Conservation (phyloP, 495 filamentous ascomycete species). For the Trichoderma gamsii region DNA sequence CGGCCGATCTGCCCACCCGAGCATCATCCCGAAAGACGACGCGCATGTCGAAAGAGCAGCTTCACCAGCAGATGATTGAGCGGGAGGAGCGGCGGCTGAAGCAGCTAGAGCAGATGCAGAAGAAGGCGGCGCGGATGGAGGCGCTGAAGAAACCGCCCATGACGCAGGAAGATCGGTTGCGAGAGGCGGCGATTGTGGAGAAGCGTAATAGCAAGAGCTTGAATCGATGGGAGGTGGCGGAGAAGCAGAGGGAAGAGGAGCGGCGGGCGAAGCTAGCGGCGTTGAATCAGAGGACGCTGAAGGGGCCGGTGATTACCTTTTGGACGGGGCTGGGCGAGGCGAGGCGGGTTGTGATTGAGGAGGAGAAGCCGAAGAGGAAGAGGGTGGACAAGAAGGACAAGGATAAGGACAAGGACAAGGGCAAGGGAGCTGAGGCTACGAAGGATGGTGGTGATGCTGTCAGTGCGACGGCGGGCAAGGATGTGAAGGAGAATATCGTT, state of each 20-base stretch:
- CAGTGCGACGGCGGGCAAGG: background rate
- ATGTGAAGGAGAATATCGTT: slow-evolving; percentile 21
- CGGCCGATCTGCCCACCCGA: slow-evolving; percentile 72
- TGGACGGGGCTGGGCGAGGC: slow-evolving; percentile 86
- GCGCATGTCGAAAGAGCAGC: slow-evolving; percentile 73
- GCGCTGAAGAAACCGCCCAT: slow-evolving; percentile 68
- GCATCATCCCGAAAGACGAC: slow-evolving; percentile 79
- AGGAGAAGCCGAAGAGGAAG: slow-evolving; percentile 69
- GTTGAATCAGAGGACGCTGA: slow-evolving; percentile 74
- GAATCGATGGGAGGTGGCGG: slow-evolving; percentile 88
- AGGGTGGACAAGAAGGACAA: slow-evolving; percentile 55
- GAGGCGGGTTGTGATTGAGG: slow-evolving; percentile 52
- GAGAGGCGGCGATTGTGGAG: slow-evolving; percentile 77
- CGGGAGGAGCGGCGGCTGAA: slow-evolving; percentile 73
- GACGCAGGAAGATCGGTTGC: slow-evolving; percentile 84
- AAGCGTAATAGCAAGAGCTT: slow-evolving; percentile 82
- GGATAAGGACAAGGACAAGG: slow-evolving; percentile 36
- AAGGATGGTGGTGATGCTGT: slow-evolving; percentile 18
- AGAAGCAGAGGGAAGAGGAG: slow-evolving; percentile 79
- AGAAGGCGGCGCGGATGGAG: slow-evolving; percentile 72
- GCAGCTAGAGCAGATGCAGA: slow-evolving; percentile 79
- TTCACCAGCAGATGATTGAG: slow-evolving; percentile 75
- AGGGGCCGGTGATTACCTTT: slow-evolving; percentile 84
- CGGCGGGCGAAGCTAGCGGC: slow-evolving; percentile 74
- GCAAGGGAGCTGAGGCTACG: slow-evolving; percentile 25